phyloP scores from a whole-genome alignment of 495 filamentous ascomycete species.

The Penicillium antarcticum region DNA sequence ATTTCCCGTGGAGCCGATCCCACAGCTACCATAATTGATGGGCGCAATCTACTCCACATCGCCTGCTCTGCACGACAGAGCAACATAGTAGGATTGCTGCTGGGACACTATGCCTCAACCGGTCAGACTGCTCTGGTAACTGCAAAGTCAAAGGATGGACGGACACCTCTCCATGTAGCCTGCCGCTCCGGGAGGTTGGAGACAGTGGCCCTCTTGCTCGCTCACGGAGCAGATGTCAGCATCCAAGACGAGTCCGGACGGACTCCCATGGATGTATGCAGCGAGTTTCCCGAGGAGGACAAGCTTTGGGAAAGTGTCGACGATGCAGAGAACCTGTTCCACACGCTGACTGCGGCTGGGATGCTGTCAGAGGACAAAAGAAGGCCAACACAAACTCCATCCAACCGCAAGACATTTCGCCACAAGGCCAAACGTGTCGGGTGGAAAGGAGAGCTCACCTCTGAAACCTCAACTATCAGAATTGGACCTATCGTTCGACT shows the following conservation, averaged over 20 bases:
- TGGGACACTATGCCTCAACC: constrained; percentile 17
- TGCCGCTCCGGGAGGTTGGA: constrained; percentile 35
- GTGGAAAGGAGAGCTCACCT: constrained; percentile 14
- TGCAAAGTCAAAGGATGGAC: constrained; percentile 7
- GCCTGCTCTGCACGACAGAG: constrained; percentile 31
- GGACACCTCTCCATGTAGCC: constrained; percentile 32
- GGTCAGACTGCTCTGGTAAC: constrained; percentile 12
- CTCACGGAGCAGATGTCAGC: constrained; percentile 27
- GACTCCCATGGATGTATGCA: constrained; percentile 10
- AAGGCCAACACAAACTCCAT: not conserved
- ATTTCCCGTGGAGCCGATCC: constrained; percentile 32
- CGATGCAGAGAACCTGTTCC: constrained; percentile 3
- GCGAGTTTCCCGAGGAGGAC: constrained; percentile 6
- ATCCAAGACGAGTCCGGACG: not conserved
- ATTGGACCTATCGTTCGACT: constrained; percentile 2
- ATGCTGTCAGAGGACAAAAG: not conserved
- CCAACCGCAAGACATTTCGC: not conserved
- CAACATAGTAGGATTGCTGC: constrained; percentile 36
- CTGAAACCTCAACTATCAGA: constrained; percentile 4
- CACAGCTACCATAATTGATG: constrained; percentile 20
- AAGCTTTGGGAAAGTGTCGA: constrained; percentile 6
- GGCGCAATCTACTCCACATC: constrained; percentile 36
- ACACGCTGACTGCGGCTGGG: constrained; percentile 1
- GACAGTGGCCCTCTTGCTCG: constrained; percentile 29
- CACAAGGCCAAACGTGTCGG: not conserved